Conservation (phyloP, 2,329 filamentous ascomycete species). For the Monosporascus sp. region DNA sequence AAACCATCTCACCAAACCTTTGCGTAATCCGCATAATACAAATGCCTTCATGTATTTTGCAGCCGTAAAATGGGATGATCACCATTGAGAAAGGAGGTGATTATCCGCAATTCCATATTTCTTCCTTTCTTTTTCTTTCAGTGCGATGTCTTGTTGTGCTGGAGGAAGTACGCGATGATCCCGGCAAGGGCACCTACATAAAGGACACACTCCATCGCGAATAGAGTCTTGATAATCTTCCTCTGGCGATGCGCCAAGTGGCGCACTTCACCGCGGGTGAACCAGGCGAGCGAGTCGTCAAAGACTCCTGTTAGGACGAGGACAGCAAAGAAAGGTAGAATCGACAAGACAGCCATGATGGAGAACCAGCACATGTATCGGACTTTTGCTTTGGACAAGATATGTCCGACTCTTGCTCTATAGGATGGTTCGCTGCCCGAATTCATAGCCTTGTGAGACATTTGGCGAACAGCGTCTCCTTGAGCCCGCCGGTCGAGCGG, state of each 20-base stretch:
- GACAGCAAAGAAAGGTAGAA: constrained; percentile 44
- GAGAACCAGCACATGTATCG: constrained; percentile 34
- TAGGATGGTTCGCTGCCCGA: background rate
- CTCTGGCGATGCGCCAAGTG: constrained; percentile 33
- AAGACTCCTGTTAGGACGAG: constrained; percentile 40
- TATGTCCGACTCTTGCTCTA: constrained; percentile 7
- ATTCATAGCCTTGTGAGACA: background rate
- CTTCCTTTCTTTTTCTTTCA: background rate
- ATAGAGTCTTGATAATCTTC: constrained; percentile 22
- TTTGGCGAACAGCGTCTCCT: background rate
- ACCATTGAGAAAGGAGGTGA: too few relatives aligned
- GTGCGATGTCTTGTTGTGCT: constrained; percentile 6
- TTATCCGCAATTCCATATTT: too few relatives aligned
- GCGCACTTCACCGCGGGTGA: constrained; percentile 40
- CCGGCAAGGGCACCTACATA: constrained; percentile 10
- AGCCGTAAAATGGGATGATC: too few relatives aligned
- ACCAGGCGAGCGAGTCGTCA: constrained; percentile 42
- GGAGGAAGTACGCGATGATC: constrained; percentile 16
- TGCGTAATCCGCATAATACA: too few relatives aligned
- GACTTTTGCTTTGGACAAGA: constrained; percentile 21
- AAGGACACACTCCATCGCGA: constrained; percentile 12
- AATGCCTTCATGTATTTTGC: too few relatives aligned
- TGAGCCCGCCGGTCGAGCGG: background rate
- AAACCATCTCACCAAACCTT: too few relatives aligned
- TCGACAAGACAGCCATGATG: constrained; percentile 31